phyloP scores from a whole-genome alignment of 768 basidiomycete species.

The Termitomyces titanicus region DNA sequence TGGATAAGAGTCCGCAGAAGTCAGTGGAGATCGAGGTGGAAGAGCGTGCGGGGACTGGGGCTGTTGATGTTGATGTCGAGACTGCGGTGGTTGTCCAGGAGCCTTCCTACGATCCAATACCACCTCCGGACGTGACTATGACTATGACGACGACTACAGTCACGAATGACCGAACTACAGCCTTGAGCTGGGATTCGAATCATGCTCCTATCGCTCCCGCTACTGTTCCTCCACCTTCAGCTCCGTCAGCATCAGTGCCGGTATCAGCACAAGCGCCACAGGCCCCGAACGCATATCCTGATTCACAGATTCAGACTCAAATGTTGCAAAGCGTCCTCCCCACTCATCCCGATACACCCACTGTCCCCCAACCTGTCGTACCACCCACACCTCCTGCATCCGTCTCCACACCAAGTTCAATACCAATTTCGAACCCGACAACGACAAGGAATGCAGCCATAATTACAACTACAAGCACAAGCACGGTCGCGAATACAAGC shows the following conservation, averaged over 20 bases:
- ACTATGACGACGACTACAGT: neutral
- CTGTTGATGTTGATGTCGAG: neutral
- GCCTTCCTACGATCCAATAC: neutral
- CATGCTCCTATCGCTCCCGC: neutral
- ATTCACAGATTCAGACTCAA: neutral
- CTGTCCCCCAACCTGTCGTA: neutral
- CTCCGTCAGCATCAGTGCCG: neutral
- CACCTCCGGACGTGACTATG: neutral
- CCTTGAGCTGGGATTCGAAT: neutral
- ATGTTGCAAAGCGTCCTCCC: neutral
- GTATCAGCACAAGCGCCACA: neutral
- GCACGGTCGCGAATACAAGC: neutral
- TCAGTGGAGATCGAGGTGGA: neutral
- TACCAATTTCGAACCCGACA: neutral
- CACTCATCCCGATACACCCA: neutral
- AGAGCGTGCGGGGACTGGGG: neutral
- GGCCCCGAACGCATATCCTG: neutral
- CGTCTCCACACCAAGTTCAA: neutral
- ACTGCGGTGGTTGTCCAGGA: neutral
- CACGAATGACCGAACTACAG: neutral
- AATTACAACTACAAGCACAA: neutral
- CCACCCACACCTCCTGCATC: too few relatives aligned
- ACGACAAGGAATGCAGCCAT: neutral
- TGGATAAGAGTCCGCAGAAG: too few relatives aligned
- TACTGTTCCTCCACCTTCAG: neutral